Evolutionary conservation across 257 asterid species (phyloP), one percentile per base, ranked within the genome.

Genomic region (Salvia miltiorrhiza): DNA sequence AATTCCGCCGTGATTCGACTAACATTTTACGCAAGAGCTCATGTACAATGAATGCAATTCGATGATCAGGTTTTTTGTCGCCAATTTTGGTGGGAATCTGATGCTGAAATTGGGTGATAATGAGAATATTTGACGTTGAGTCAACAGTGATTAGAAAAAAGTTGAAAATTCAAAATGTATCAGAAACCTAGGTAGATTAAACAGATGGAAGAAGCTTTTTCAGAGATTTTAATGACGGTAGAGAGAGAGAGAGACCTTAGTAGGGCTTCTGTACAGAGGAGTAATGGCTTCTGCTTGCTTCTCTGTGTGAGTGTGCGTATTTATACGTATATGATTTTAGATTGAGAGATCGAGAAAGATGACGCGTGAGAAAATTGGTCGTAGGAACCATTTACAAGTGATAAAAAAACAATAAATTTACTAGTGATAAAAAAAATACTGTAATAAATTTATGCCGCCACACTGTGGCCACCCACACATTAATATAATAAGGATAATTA

Each of bases 11-110:
- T 17, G 78, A 63, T 41, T 67, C 65, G 35, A 61, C 79, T 24
- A 77, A 57, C 85, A 83, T 83, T 60, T 62, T 69, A 7, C 28
- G 26, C 40, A 4, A 28, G 67, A 69, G 68, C 55, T 70, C 79
- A 69, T 59, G 43, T 19, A 48, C 61, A 65, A 35, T 2, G 9
- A 7, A 28, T 57, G 65, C 49, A 55, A n/a, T 61, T 69, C 24
- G 32, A 39, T 35, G 10, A 59, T 13, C 26, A 19, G 54, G 9
- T 47, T 45, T 39, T 5, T 26, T 10, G 43, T 33, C 17, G 14
- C 13, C 37, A 7, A 20, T 14, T 71, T 41, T 9, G 19, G 69
- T 17, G 26, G 72, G 3, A 72, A 77, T 72, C 74, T 4, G 69
- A 72, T 77, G 17, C 78, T 68, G 16, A 9, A 33, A 56, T 11